Conservation (phyloP, 805 yeast genomes). For the Kodamaea nitidulidarum region DNA sequence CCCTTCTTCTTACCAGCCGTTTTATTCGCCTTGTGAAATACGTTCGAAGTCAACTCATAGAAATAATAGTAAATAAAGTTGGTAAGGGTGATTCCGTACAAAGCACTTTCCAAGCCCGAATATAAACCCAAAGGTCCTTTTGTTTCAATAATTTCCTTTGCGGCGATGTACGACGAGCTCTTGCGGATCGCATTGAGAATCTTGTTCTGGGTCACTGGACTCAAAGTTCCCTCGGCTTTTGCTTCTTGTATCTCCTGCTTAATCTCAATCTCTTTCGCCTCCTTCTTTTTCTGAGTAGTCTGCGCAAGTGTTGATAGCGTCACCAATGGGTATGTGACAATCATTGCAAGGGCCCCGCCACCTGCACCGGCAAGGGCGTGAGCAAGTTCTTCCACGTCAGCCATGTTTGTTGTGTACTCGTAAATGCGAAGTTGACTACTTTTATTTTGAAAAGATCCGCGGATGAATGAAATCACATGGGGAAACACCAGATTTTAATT, state of each 20-base stretch:
- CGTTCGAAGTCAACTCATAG: constrained; percentile 65
- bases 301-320: constrained; percentile 87
- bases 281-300: constrained; percentile 42
- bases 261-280: constrained; percentile 12
- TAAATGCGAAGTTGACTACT: not conserved
- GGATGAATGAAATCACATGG: constrained; percentile 10
- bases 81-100: constrained; percentile 80
- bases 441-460: constrained; percentile 11
- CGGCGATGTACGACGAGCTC: constrained; percentile 23
- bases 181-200: constrained; percentile 14
- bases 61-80: constrained; percentile 89
- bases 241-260: constrained; percentile 9
- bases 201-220: constrained; percentile 15
- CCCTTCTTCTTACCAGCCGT: constrained; percentile 29
- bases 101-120: constrained; percentile 83
- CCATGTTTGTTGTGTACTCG: constrained; percentile 17
- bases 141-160: constrained; percentile 43
- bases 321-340: constrained; percentile 84
- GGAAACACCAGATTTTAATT: constrained; percentile 1
- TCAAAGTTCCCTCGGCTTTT: constrained; percentile 12
- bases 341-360: constrained; percentile 85
- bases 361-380: constrained; percentile 96
- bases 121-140: constrained; percentile 71
- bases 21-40: constrained; percentile 37
- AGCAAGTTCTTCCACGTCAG: constrained; percentile 51